A percentile compares a stretch with the other conserved stretches of the same genome.
Evolutionary conservation across 352 stramenopile species (phyloP).

Genomic region (Phytophthora cactorum): DNA sequence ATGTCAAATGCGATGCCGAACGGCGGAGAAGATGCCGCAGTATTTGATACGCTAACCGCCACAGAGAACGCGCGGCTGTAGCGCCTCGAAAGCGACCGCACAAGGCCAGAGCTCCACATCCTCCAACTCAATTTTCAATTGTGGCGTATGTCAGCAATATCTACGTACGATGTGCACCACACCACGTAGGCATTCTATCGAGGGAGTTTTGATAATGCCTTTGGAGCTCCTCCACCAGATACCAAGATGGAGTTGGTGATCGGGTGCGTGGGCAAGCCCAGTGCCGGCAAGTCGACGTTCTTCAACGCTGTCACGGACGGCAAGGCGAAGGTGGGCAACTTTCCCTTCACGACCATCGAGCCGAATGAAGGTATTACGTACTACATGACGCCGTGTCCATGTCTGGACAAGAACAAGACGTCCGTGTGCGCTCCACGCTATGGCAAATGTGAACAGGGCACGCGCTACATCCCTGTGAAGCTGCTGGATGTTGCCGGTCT

Average conservation of each 20-base stretch:
- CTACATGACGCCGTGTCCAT: constrained; percentile 88
- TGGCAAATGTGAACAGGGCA: constrained; percentile 77
- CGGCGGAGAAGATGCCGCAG: constrained; percentile 20
- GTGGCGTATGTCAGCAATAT: constrained; percentile 4
- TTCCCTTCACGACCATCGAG: constrained; percentile 91
- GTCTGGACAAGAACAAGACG: constrained; percentile 64
- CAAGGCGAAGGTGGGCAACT: constrained; percentile 89
- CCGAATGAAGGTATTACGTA: constrained; percentile 91
- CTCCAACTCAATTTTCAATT: constrained; percentile 1
- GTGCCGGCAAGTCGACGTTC: constrained; percentile 90
- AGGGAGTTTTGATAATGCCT: not conserved
- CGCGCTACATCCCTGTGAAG: constrained; percentile 85
- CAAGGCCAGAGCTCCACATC: constrained; percentile 28
- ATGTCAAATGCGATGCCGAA: constrained; percentile 93
- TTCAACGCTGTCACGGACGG: constrained; percentile 92
- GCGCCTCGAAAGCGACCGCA: constrained; percentile 12
- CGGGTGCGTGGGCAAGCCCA: constrained; percentile 90
- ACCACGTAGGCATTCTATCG: constrained; percentile 17
- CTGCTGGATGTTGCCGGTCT: constrained; percentile 84
- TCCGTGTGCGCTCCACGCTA: constrained; percentile 74
- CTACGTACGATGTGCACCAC: constrained; percentile 9
- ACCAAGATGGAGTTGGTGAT: constrained; percentile 83
- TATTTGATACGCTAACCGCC: not conserved
- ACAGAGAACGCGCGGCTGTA: constrained; percentile 21
- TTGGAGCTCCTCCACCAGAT: constrained; percentile 1